A percentile compares a stretch with the other conserved stretches of the same genome.
phyloP scores from a whole-genome alignment of 2,329 filamentous ascomycete genomes.

The Colletotrichum sp. region DNA sequence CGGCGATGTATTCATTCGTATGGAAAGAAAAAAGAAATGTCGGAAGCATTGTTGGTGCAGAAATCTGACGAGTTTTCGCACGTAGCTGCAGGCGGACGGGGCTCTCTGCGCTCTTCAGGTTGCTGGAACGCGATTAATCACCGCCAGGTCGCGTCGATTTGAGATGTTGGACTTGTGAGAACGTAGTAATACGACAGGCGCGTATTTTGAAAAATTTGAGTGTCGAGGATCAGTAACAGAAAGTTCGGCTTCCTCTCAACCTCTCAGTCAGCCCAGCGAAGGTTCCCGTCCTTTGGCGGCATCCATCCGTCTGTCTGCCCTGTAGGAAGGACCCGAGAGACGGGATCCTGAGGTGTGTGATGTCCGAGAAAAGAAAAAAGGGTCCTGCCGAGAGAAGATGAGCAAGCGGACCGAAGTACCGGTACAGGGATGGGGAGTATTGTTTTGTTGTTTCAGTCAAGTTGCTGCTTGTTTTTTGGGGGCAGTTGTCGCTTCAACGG shows the following conservation, averaged over 20 bases:
- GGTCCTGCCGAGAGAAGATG: not conserved
- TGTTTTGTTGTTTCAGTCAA: constrained; percentile 1
- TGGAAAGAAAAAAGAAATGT: not conserved
- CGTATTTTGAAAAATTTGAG: not conserved
- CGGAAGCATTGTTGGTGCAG: not conserved
- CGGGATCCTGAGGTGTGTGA: not conserved
- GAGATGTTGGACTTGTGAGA: not conserved
- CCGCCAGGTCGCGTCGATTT: not conserved
- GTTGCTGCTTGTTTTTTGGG: not conserved
- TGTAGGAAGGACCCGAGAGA: not conserved
- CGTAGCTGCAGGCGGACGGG: not conserved
- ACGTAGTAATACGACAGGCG: not conserved
- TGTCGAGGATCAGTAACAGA: not conserved
- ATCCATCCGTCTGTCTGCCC: not conserved
- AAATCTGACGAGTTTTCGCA: not conserved
- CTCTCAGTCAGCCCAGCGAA: not conserved
- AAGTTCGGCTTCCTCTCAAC: not conserved
- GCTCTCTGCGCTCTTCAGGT: not conserved
- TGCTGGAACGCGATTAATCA: not conserved
- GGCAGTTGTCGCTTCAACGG: constrained; percentile 1
- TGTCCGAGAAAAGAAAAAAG: not conserved
- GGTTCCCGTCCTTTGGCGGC: not conserved
- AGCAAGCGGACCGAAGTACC: constrained; percentile 1
- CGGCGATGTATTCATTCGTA: not conserved
- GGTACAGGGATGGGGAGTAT: constrained; percentile 3